Evolutionary conservation across 2,329 filamentous ascomycete species (phyloP).

Genomic region (Talaromyces sp.): DNA sequence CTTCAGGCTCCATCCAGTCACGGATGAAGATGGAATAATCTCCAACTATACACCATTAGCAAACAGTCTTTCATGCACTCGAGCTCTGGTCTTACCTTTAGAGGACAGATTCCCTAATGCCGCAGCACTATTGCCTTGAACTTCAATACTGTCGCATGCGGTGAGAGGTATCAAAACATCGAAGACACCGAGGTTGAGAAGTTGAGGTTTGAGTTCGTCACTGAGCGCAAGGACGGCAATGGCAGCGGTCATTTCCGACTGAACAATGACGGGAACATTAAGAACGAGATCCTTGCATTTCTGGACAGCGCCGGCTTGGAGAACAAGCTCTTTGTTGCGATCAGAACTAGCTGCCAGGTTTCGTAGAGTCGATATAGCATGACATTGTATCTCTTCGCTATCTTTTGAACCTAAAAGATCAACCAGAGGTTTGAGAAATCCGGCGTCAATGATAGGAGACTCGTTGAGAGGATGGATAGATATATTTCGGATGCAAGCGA

Average conservation of each 20-base stretch:
- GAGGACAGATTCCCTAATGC: conserved; percentile 93
- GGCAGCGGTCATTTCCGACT: conserved; percentile 99
- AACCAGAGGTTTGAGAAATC: conserved; percentile 89
- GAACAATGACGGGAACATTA: conserved; percentile 86
- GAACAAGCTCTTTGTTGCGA: conserved; percentile 93
- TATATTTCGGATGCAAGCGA: conserved; percentile 97
- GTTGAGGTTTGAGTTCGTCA: conserved; percentile 88
- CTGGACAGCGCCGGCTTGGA: conserved; percentile 93
- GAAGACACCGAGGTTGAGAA: conserved; percentile 89
- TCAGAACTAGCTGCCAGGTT: conserved; percentile 96
- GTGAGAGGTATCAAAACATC: conserved; percentile 94
- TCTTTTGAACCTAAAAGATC: conserved; percentile 92
- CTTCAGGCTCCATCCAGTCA: conserved; percentile 88
- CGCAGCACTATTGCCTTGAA: conserved; percentile 96
- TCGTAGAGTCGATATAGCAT: conserved; percentile 92
- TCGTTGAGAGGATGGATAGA: conserved; percentile 98
- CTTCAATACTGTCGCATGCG: conserved; percentile 91
- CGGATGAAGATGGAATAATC: conserved; percentile 95
- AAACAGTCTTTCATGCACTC: conserved; percentile 1
- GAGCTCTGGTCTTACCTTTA: conserved; percentile 63
- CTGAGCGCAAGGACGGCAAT: conserved; percentile 94
- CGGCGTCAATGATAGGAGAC: conserved; percentile 96
- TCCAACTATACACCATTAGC: conserved; percentile 61
- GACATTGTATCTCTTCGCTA: conserved; percentile 98
- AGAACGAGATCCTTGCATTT: conserved; percentile 98